Percentiles rank a stretch among this genome's conserved stretches.
Evolutionary conservation across 2,329 filamentous ascomycete species (phyloP).

Genomic region (Ophiosphaerella herpotricha): DNA sequence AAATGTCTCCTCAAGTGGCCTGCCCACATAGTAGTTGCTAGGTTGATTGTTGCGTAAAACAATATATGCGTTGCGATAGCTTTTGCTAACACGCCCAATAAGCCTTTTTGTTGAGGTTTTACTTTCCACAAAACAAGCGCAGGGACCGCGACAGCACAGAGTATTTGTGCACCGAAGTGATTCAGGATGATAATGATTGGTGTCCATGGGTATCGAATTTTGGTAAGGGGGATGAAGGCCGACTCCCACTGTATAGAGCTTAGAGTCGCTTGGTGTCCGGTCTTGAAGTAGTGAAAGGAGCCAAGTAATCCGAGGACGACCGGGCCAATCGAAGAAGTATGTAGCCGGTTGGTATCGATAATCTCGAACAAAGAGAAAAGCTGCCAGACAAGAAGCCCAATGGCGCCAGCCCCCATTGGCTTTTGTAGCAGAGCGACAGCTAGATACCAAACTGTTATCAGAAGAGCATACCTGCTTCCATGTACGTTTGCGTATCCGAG

Average conservation of each 20-base stretch:
- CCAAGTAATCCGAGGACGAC: slow-evolving; percentile 85
- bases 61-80: slow-evolving; percentile 75
- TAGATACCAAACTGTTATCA: slow-evolving; percentile 77
- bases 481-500: slow-evolving; percentile 93
- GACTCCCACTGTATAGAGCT: slow-evolving; percentile 93
- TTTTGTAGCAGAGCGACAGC: slow-evolving; percentile 83
- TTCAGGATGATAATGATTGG: slow-evolving; percentile 82
- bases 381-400: slow-evolving; percentile 85
- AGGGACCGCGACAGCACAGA: slow-evolving; percentile 79
- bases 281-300: slow-evolving; percentile 96
- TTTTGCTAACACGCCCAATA: slow-evolving; percentile 72
- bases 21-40: slow-evolving; percentile 90
- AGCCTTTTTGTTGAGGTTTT: slow-evolving; percentile 66
- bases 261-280: slow-evolving; percentile 88
- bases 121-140: slow-evolving; percentile 89
- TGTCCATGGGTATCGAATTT: slow-evolving; percentile 86
- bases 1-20: slow-evolving; percentile 86
- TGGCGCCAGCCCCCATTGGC: slow-evolving; percentile 87
- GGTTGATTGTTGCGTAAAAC: slow-evolving; percentile 80
- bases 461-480: slow-evolving; percentile 84
- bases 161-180: slow-evolving; percentile 85
- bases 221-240: slow-evolving; percentile 85
- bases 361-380: slow-evolving; percentile 76
- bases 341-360: slow-evolving; percentile 64
- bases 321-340: slow-evolving; percentile 76